phyloP scores from a whole-genome alignment of 441 rosid genomes.

The Gossypium lobatum region DNA sequence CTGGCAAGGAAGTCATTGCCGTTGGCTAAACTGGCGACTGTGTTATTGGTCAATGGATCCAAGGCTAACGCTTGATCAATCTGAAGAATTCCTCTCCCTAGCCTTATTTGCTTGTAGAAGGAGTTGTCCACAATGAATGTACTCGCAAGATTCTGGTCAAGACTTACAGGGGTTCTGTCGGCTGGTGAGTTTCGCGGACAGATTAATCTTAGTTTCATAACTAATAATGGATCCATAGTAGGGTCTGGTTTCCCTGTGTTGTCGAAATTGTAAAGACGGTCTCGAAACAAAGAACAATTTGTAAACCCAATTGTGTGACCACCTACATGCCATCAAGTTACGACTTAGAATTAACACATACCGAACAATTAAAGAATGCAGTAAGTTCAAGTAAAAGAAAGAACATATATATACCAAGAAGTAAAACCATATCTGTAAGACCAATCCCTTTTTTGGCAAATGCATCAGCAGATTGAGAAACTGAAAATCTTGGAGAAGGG shows the following conservation, averaged over 20 bases:
- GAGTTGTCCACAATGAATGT: slow-evolving; percentile 40
- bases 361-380: neutral
- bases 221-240: slow-evolving; percentile 32
- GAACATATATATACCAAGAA: slow-evolving; percentile 42
- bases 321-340: slow-evolving; percentile 22
- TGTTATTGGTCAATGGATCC: slow-evolving; percentile 14
- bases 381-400: neutral
- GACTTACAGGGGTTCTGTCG: slow-evolving; percentile 16
- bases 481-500: slow-evolving; percentile 31
- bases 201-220: slow-evolving; percentile 1
- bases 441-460: slow-evolving; percentile 24
- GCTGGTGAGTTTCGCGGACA: slow-evolving; percentile 30
- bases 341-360: neutral
- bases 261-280: slow-evolving; percentile 44
- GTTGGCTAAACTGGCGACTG: neutral
- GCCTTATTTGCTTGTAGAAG: slow-evolving; percentile 37
- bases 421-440: slow-evolving; percentile 39
- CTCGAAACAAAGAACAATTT: slow-evolving; percentile 35
- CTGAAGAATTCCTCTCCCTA: slow-evolving; percentile 36
- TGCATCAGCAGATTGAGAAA: slow-evolving; percentile 24
- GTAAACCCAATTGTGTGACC: slow-evolving; percentile 55
- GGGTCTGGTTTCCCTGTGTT: slow-evolving; percentile 39
- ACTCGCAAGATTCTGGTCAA: slow-evolving; percentile 40
- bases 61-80: neutral
- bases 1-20: slow-evolving; percentile 24